Evolutionary conservation across 2,329 filamentous ascomycete genomes (phyloP).

Genomic region (Fusarium dimerum): DNA sequence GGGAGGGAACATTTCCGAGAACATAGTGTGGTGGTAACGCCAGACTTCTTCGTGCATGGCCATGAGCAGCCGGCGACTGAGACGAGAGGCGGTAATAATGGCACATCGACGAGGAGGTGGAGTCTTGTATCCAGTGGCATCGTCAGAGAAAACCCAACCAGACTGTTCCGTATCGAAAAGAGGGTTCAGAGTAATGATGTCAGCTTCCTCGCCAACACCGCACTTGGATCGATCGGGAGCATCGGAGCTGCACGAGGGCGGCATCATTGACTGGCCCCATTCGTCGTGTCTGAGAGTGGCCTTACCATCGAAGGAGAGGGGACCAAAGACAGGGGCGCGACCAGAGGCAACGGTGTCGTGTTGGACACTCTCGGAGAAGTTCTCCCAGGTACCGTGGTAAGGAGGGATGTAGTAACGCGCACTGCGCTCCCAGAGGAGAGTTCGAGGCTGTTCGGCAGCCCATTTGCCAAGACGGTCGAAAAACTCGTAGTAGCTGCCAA

Average conservation of each 20-base stretch:
- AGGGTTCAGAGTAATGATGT: conserved; percentile 77
- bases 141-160: conserved; percentile 71
- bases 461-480: conserved; percentile 68
- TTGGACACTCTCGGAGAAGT: conserved; percentile 67
- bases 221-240: conserved; percentile 51
- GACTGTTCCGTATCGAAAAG: conserved; percentile 72
- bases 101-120: conserved; percentile 68
- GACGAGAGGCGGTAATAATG: conserved; percentile 70
- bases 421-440: conserved; percentile 76
- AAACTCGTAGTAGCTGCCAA: conserved; percentile 71
- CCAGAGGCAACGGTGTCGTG: conserved; percentile 57
- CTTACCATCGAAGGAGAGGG: conserved; percentile 54
- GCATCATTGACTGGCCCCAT: conserved; percentile 53
- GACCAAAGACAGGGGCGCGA: conserved; percentile 67
- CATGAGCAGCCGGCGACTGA: conserved; percentile 65
- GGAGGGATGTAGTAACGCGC: conserved; percentile 75
- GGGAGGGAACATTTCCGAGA: conserved; percentile 77
- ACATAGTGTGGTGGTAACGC: conserved; percentile 69
- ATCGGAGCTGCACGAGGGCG: conserved; percentile 55
- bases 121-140: conserved; percentile 68
- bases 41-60: conserved; percentile 77
- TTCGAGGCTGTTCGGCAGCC: conserved; percentile 67
- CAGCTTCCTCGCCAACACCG: conserved; percentile 71
- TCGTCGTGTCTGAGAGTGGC: conserved; percentile 52
- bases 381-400: conserved; percentile 69